Conservation (phyloP, 2,329 filamentous ascomycete species). For the Arachnopeziza araneosa region DNA sequence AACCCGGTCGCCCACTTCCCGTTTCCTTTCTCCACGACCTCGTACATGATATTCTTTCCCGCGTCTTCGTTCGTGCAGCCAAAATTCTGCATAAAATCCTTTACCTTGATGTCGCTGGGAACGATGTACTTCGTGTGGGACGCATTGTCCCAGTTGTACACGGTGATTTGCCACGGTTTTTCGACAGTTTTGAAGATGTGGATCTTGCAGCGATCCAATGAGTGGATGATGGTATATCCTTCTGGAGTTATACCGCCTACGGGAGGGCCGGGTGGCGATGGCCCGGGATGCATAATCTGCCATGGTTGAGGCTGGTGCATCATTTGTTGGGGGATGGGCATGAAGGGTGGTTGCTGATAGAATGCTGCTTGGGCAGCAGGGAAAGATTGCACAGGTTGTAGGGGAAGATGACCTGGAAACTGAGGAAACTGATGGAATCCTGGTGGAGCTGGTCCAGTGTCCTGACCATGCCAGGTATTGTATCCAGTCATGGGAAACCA, state of each 20-base stretch:
- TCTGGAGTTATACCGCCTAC: no score
- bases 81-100: slow-evolving; percentile 52
- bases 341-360: neutral
- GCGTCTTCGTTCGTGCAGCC: slow-evolving; percentile 46
- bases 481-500: slow-evolving; percentile 12
- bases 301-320: neutral
- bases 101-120: slow-evolving; percentile 46
- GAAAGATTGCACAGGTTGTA: neutral
- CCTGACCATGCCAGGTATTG: slow-evolving; percentile 14
- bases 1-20: slow-evolving; percentile 56
- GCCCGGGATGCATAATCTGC: neutral
- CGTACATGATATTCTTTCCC: slow-evolving; percentile 52
- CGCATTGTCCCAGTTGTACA: slow-evolving; percentile 38
- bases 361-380: neutral
- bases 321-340: neutral
- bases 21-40: slow-evolving; percentile 48
- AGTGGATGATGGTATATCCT: no score
- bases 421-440: neutral
- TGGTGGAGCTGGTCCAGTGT: slow-evolving; percentile 19
- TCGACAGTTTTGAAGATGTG: slow-evolving; percentile 48
- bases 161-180: slow-evolving; percentile 44
- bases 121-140: slow-evolving; percentile 44
- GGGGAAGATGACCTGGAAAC: no score
- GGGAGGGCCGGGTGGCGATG: neutral
- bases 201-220: slow-evolving; percentile 40